Conservation (phyloP, 257 asterid genomes). For the Nicotiana undulata region DNA sequence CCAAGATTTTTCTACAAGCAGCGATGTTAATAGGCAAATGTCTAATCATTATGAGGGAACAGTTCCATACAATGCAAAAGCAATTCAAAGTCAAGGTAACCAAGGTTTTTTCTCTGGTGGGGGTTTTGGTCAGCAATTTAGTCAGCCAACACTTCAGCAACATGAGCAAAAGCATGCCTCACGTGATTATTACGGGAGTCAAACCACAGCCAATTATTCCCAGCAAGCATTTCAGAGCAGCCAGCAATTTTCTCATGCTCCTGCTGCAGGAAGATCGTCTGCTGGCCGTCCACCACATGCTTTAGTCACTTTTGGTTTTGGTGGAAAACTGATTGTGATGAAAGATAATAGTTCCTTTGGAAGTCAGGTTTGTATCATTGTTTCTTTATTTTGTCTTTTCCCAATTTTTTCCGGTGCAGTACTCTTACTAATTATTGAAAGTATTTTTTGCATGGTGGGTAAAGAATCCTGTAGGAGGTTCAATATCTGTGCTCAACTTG, state of each 20-base stretch:
- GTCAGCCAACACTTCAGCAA: slow-evolving; percentile 42
- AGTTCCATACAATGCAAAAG: slow-evolving; percentile 30
- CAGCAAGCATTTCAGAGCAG: slow-evolving; percentile 49
- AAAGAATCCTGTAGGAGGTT: slow-evolving; percentile 61
- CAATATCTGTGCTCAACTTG: slow-evolving; percentile 66
- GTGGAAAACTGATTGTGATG: slow-evolving; percentile 86
- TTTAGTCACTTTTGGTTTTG: slow-evolving; percentile 86
- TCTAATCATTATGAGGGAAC: slow-evolving; percentile 32
- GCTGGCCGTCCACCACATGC: slow-evolving; percentile 96
- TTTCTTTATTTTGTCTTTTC: slow-evolving; percentile 11
- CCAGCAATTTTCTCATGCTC: slow-evolving; percentile 43
- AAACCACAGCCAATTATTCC: slow-evolving; percentile 37
- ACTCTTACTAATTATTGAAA: slow-evolving; percentile 19
- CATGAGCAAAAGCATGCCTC: slow-evolving; percentile 37
- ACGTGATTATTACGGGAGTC: slow-evolving; percentile 38
- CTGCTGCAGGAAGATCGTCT: slow-evolving; percentile 62
- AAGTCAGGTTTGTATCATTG: slow-evolving; percentile 58
- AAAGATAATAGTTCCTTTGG: slow-evolving; percentile 47
- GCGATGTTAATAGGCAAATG: slow-evolving; percentile 30
- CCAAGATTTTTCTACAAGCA: slow-evolving; percentile 27
- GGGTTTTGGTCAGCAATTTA: slow-evolving; percentile 36
- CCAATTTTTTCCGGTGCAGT: neutral
- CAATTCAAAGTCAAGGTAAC: slow-evolving; percentile 29
- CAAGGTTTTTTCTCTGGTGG: slow-evolving; percentile 30
- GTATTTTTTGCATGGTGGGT: slow-evolving; percentile 19